Base-by-base conservation (phyloP, 1,284 basidiomycete species). In the Ganoderma lucidum region DNA sequence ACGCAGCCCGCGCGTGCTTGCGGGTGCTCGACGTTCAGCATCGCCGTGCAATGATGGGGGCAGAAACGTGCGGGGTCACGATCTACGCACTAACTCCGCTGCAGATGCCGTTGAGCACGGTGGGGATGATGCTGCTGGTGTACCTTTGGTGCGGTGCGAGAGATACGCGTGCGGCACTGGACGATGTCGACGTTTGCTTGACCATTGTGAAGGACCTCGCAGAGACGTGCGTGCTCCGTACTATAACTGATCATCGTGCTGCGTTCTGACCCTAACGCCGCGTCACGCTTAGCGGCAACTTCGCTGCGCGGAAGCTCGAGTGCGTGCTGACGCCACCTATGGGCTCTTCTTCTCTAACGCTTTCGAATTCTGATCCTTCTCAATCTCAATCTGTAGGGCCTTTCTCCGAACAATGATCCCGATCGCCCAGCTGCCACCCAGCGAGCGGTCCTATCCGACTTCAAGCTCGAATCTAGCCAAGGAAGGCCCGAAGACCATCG, bases 1-100 rank as follows among this genome's bases (percentile, higher is more conserved):
- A 94, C 71, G 94, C 94, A 1, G 93, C 94, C 0, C 84, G 94
- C n/a, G 90, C 91, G 2, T 93, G 90, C 70, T 88, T 87, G 53
- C 93, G 93, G 75, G 86, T 96, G 41, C 82, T 91, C 30, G 90
- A 94, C 72, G 81, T 86, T 4, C 84, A 86, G 67, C 80, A 81
- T 66, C 80, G 78, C 65, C 80, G 86, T 37, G 75, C 80, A 2
- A 17, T 39, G n/a, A 23, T 2, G 2, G 15, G 42, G 15, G 45
- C 48, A 6, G 45, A 17, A 15, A 17, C 30, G 37, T 39, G 37
- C 1, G 68, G 67, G 8, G 2, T n/a, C 8, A 59, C 64, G 3
- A 44, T 62, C 32, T 19, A 74, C 82, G 42, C 69, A 65, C 63
- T 48, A 48, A 45, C 56, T 32, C 66, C 61, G 72, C 63, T 71